Evolutionary conservation across 1,139 yeast species (phyloP).

Genomic region (Suhomyces bribrorum): DNA sequence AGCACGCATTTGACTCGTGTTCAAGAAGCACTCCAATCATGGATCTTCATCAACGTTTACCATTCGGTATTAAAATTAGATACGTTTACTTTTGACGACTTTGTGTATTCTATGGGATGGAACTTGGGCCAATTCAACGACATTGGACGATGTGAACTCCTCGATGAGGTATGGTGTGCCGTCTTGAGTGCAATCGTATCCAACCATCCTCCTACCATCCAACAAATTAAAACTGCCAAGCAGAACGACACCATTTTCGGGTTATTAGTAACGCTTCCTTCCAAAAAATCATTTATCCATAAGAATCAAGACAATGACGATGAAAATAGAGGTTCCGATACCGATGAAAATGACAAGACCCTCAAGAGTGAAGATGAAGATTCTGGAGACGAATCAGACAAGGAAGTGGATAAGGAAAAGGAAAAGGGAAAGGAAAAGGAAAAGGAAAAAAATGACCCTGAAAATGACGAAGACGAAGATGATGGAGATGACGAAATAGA

Average conservation of each 20-base stretch:
- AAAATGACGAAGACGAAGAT: constrained; percentile 12
- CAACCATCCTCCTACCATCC: constrained; percentile 32
- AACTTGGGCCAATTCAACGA: constrained; percentile 43
- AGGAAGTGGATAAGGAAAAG: constrained; percentile 12
- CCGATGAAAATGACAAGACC: constrained; percentile 20
- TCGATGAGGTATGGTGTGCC: constrained; percentile 76
- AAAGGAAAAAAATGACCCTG: constrained; percentile 14
- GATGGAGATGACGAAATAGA: constrained; percentile 15
- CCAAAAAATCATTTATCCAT: constrained; percentile 28
- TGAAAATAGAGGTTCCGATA: constrained; percentile 29
- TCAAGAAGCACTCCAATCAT: constrained; percentile 60
- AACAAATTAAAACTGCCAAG: constrained; percentile 24
- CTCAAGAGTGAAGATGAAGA: constrained; percentile 32
- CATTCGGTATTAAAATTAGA: constrained; percentile 64
- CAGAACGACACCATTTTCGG: constrained; percentile 36
- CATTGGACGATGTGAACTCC: constrained; percentile 51
- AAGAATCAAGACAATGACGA: constrained; percentile 15
- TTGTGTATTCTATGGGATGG: constrained; percentile 65
- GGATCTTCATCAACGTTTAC: constrained; percentile 77
- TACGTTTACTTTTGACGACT: constrained; percentile 80
- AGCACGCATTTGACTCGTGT: constrained; percentile 19
- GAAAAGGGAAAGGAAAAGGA: constrained; percentile 13
- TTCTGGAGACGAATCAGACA: constrained; percentile 15
- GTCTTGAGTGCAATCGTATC: constrained; percentile 49
- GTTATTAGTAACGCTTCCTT: constrained; percentile 45